Percentiles rank a stretch among this genome's conserved stretches.
Conservation (phyloP, 495 filamentous ascomycete species). For the Lentithecium fluviatile region DNA sequence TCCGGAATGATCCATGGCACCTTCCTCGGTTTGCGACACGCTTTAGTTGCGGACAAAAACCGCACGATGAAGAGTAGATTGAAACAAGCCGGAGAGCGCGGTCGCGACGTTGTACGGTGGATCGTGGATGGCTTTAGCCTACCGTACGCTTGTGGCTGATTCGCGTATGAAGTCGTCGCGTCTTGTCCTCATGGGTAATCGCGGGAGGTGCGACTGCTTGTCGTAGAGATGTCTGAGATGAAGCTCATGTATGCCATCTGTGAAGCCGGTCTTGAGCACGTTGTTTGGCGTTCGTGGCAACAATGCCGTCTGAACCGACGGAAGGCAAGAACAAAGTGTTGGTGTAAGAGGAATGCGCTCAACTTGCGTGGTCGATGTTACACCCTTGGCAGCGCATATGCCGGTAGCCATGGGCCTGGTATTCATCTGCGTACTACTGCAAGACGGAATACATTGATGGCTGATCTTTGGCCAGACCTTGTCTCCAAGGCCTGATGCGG, state of each 20-base stretch:
- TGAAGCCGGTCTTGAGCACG: neutral
- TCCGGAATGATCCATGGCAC: conserved; percentile 23
- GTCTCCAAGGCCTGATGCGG: neutral
- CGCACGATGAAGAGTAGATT: no score
- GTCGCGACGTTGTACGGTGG: no score
- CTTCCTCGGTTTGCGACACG: neutral
- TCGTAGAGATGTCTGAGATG: neutral
- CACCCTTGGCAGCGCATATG: conserved; percentile 7
- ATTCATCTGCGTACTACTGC: conserved; percentile 1
- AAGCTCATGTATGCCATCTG: neutral
- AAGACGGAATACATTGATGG: conserved; percentile 7
- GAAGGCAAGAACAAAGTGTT: neutral
- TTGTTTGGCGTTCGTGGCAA: neutral
- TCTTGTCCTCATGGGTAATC: neutral
- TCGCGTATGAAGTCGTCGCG: no score
- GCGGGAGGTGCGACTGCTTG: neutral
- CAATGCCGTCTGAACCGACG: neutral
- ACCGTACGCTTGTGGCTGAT: no score
- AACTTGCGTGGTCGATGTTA: neutral
- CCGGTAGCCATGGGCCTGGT: conserved; percentile 7
- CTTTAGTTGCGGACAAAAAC: no score
- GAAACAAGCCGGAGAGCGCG: no score
- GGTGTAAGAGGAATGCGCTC: conserved; percentile 4
- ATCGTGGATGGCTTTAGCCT: no score
- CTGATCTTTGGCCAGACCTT: neutral